Evolutionary conservation across 2,329 filamentous ascomycete species (phyloP), one percentile per base, ranked within the genome.

Genomic region (Fusarium sacchari): DNA sequence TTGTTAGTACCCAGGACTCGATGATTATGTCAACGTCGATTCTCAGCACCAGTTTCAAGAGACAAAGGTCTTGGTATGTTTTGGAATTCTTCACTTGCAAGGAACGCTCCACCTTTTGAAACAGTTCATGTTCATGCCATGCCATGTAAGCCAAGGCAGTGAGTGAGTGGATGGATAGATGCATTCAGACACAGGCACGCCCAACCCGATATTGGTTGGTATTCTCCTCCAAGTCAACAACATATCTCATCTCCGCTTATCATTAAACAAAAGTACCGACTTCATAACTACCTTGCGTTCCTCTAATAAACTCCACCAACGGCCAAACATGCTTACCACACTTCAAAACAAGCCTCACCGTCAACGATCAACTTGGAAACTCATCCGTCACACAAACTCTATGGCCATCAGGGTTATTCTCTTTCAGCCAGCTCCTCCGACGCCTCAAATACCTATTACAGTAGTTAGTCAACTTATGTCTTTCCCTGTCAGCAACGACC

Each of bases 381-480:
- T 53, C 37, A 49, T 39, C 34, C 39, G 39, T 64, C 32, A 49
- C 65, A 43, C 55, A 58, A 47, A 67, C 47, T 69, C 55, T 68
- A 26, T 46, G 37, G 39, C 47, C 56, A 59, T 53, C 58, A 65
- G 56, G 60, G 42, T 68, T 59, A 63, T 68, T 65, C 63, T 74
- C 64, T 69, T 77, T 69, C 75, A 73, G 75, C 73, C 67, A 63
- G 58, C 64, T 59, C 49, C 71, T 67, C 36, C 69, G 64, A 77
- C 75, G 75, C 73, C 71, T 71, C 71, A 70, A 68, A 60, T 71
- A 64, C 66, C 32, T 6, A 32, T 49, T 26, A n/a, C n/a, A n/a
- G n/a, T n/a, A 22, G 24, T 24, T 30, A 47, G 52, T 53, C 32
- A n/a, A 59, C 36, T 43, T 49, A 47, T 72, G 40, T n/a, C 32